Evolutionary conservation across 148 eudicot species (phyloP).

Genomic region (Salicornia ramosissima): DNA sequence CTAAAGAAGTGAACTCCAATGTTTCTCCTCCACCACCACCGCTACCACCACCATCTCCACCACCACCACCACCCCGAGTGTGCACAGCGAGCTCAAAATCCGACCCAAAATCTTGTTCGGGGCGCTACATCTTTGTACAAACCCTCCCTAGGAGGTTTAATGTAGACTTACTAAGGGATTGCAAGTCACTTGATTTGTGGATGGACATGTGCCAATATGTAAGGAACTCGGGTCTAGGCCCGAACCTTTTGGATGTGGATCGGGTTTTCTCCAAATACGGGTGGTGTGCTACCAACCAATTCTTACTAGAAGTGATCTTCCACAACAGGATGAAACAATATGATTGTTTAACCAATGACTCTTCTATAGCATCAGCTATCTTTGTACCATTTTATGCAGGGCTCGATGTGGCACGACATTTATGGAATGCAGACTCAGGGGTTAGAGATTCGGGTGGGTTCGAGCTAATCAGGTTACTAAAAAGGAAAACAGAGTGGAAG

Average conservation of each 20-base stretch:
- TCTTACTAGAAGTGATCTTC: conserved; percentile 46
- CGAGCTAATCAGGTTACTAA: conserved; percentile 41
- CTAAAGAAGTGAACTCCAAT: not conserved
- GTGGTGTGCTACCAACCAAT: conserved; percentile 44
- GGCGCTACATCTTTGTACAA: conserved; percentile 34
- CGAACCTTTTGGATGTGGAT: conserved; percentile 15
- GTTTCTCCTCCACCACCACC: conserved; percentile 25
- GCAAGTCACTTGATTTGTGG: conserved; percentile 30
- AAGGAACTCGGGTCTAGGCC: conserved; percentile 40
- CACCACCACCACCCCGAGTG: conserved; percentile 21
- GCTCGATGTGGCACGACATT: conserved; percentile 56
- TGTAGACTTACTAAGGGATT: conserved; percentile 37
- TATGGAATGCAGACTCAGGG: conserved; percentile 46
- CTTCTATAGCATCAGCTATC: conserved; percentile 54
- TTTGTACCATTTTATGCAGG: conserved; percentile 76
- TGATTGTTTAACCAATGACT: conserved; percentile 56
- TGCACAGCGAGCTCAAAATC: conserved; percentile 19
- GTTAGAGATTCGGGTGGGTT: conserved; percentile 42
- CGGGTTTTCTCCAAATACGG: conserved; percentile 29
- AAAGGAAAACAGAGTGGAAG: conserved; percentile 48
- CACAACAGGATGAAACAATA: conserved; percentile 50
- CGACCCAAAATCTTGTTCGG: conserved; percentile 25
- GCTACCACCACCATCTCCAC: conserved; percentile 23
- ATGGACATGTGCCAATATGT: conserved; percentile 45
- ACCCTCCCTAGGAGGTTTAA: conserved; percentile 46